These are phyloP conservation scores for Colletotrichum plurivorum DNA, from an alignment of 2,329 filamentous ascomycete species.

Conservation along the genomic window DNA sequence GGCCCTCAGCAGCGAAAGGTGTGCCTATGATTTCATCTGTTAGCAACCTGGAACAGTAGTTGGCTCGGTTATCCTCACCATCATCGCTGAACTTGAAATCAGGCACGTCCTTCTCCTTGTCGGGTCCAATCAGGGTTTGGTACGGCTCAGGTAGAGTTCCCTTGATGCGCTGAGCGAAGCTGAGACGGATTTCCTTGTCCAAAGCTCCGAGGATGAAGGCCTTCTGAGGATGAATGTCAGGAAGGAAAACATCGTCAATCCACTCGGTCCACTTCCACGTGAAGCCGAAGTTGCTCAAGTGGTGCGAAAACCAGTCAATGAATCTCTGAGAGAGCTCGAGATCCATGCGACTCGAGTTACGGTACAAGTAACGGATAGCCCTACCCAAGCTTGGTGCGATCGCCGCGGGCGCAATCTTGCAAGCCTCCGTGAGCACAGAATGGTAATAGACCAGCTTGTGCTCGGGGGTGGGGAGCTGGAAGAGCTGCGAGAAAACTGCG, in stretches of 20 bases:
- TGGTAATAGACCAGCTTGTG: slow-evolving; percentile 98
- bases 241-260: slow-evolving; percentile 86
- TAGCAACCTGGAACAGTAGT: slow-evolving; percentile 33
- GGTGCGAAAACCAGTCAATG: slow-evolving; percentile 97
- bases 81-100: slow-evolving; percentile 91
- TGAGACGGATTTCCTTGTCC: slow-evolving; percentile 97
- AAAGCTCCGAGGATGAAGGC: slow-evolving; percentile 92
- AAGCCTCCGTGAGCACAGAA: slow-evolving; percentile 92
- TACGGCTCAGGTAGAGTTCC: slow-evolving; percentile 91
- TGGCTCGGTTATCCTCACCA: slow-evolving; percentile 64
- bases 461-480: slow-evolving; percentile 87
- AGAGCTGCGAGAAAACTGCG: slow-evolving; percentile 94
- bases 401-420: slow-evolving; percentile 95
- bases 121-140: slow-evolving; percentile 82
- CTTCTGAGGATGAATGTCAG: slow-evolving; percentile 87
- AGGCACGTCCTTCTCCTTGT: slow-evolving; percentile 95
- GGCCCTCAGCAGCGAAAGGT: slow-evolving; percentile 88
- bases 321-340: slow-evolving; percentile 90
- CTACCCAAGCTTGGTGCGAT: slow-evolving; percentile 94
- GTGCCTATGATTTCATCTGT: slow-evolving; percentile 65
- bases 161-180: slow-evolving; percentile 95
- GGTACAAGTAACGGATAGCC: slow-evolving; percentile 92
- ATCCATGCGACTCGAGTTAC: slow-evolving; percentile 85
- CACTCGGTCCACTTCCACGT: slow-evolving; percentile 99
- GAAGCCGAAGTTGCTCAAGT: slow-evolving; percentile 98